phyloP scores from a whole-genome alignment of 352 stramenopile species.

The Pythium insidiosum region DNA sequence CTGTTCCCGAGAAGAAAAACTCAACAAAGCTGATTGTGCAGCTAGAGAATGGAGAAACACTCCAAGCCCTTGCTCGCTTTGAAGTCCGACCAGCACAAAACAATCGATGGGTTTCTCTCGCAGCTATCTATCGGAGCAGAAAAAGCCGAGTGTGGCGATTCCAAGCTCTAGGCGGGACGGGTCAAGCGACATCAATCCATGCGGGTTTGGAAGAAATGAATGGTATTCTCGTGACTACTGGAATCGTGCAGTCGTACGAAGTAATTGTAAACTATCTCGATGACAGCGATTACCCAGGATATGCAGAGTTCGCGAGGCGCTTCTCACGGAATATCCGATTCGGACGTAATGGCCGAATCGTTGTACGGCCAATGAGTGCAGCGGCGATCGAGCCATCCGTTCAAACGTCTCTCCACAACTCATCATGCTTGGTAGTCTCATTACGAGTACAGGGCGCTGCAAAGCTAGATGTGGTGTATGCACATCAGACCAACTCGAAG shows the following conservation, averaged over 20 bases:
- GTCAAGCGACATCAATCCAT: constrained; percentile 39
- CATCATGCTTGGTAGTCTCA: constrained; percentile 30
- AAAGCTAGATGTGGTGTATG: constrained; percentile 35
- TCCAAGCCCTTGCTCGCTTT: constrained; percentile 37
- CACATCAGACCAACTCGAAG: constrained; percentile 17
- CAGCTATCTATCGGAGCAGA: constrained; percentile 40
- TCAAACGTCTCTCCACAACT: too few species aligned
- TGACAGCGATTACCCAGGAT: constrained; percentile 9
- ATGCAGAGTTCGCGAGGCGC: constrained; percentile 27
- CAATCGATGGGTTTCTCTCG: constrained; percentile 44
- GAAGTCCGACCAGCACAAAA: constrained; percentile 17
- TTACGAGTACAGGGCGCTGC: constrained; percentile 33
- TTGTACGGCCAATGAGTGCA: constrained; percentile 18
- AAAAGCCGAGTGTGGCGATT: constrained; percentile 40
- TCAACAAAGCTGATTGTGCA: too few species aligned
- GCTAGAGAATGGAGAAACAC: constrained; percentile 42
- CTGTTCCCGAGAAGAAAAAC: too few species aligned
- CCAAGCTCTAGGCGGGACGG: constrained; percentile 30
- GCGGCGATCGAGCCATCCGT: too few species aligned
- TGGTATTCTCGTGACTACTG: constrained; percentile 25
- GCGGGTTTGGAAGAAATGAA: constrained; percentile 46
- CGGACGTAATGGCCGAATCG: constrained; percentile 46
- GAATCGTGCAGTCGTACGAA: constrained; percentile 60
- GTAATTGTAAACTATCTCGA: constrained; percentile 28
- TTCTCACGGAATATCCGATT: constrained; percentile 63